A percentile compares a stretch with the other conserved stretches of the same genome.
Evolutionary conservation across 352 stramenopile genomes (phyloP).

Genomic region (Pelagophyceae sp.): DNA sequence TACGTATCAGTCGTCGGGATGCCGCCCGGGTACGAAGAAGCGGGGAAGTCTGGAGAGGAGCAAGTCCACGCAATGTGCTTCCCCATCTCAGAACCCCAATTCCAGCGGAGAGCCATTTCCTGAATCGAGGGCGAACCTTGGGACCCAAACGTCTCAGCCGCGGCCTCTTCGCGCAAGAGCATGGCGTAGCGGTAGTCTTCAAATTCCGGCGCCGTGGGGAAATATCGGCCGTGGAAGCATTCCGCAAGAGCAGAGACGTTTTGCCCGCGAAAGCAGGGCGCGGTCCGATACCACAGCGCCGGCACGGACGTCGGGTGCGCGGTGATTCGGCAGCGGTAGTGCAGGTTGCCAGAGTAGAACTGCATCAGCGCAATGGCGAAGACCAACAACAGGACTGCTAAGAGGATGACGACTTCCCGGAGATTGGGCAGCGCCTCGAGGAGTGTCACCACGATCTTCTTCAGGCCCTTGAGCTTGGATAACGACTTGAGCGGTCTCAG

Average conservation of each 20-base stretch:
- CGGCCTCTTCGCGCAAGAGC: neutral
- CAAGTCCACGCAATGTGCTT: neutral
- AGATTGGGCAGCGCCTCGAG: conserved; percentile 30
- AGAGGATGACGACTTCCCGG: conserved; percentile 7
- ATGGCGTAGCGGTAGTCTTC: neutral
- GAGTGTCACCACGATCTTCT: conserved; percentile 68
- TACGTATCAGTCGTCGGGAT: conserved; percentile 2
- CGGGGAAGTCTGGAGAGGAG: neutral
- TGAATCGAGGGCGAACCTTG: no score
- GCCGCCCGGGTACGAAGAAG: neutral
- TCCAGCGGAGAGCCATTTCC: no score
- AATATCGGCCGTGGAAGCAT: neutral
- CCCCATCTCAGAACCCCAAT: neutral
- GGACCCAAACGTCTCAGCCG: no score
- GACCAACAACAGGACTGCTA: conserved; percentile 38
- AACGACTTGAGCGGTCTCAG: conserved; percentile 23
- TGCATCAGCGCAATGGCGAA: conserved; percentile 41
- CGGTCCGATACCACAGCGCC: neutral
- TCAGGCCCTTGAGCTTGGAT: conserved; percentile 58
- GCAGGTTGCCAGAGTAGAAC: conserved; percentile 39
- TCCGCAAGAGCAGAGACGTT: neutral
- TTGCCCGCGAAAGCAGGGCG: neutral
- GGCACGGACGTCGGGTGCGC: conserved; percentile 11
- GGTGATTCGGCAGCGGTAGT: conserved; percentile 32
- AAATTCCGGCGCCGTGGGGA: neutral